Base-by-base conservation (phyloP, 2,329 filamentous ascomycete genomes). In the Penicillium sp. region DNA sequence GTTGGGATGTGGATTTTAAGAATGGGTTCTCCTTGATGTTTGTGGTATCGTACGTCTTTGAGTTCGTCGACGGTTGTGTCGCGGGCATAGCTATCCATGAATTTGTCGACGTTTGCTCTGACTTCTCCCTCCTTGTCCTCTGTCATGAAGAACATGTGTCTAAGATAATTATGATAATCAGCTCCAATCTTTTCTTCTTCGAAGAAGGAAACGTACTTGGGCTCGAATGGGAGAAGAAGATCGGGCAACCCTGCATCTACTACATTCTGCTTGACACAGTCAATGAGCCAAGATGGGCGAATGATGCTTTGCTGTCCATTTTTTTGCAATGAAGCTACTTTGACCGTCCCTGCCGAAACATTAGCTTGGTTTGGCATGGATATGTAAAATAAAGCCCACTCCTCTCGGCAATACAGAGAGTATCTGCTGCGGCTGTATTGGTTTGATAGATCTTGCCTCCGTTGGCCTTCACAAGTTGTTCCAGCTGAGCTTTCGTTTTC, bases 261-360 rank as follows among this genome's bases (percentile, higher is more conserved):
- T 59, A 86, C 79, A 41, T 77, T 78, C 55, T 81, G 81, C 30
- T 81, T 81, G 32, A 96, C 79, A 64, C 90, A 94, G 70, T 97
- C 91, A 27, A 89, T 78, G 2, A 97, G 76, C 94, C 94, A 99
- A 6, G 78, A 80, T 0, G 92, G 89, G 19, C 84, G 84, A 53
- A 97, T 80, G 47, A 99, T 87, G 61, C 90, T 86, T 7, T 83
- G 80, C 0, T 83, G 78, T 3, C 85, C 87, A 6, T 78, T 79
- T 65, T 94, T 96, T 57, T 91, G 85, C 8, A 97, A 74, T 9
- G 90, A 91, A 1, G 90, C 89, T 1, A 92, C 91, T 66, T 92
- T 92, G 61, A 97, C 86, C 0, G 83, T 79, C 45, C 76, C 73
- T 76, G 47, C 4, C 53, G 32, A 50, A n/a, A 56, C 27, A 38